Base-by-base conservation (phyloP, 225 moss, liverwort and hornwort genomes). In the Asterella californica region DNA sequence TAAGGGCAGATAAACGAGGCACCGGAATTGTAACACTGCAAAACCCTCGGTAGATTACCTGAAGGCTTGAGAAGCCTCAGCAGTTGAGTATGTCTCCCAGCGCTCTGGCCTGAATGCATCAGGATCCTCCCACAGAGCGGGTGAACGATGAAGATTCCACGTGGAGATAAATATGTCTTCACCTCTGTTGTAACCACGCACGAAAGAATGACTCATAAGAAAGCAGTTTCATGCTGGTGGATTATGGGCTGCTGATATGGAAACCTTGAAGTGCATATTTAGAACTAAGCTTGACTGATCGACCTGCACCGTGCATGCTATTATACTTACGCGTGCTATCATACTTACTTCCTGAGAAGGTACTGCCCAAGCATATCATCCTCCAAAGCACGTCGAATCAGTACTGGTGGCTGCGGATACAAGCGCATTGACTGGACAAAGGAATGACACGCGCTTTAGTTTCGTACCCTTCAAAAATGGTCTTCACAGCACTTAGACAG, bases 111-210 rank as follows among this genome's bases (percentile, higher is more conserved):
- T 82, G 65, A 95, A 95, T 50, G 85, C 86, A 76, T 90, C 94
- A 18, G 92, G 73, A 66, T 88, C 82, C 77, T 92, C 92, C 94
- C 94, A 95, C 14, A 90, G 62, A 19, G 84, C 29, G 5, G 94
- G 86, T 62, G 92, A 89, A 48, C 94, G 88, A 61, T 95, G 94
- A 48, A 95, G 75, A 80, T 93, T 95, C 94, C 94, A 95, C 21
- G 88, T 79, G 29, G 94, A 95, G 69, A 95, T 93, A 52, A 95
- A 95, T n/a, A 95, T 85, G 67, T 95, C 94, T 84, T 95, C 90
- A 54, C 93, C 91, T 81, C 94, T 94, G 81, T 82, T 68, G 84
- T 47, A 60, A 68, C n/a, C 33, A 57, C 4, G 54, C 21, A 18
- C 38, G 32, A 62, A 81, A 50, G 0, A 37, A 21, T 32, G 10